phyloP scores from a whole-genome alignment of 106 monocot genomes.

The Apostasia shenzhenica region DNA sequence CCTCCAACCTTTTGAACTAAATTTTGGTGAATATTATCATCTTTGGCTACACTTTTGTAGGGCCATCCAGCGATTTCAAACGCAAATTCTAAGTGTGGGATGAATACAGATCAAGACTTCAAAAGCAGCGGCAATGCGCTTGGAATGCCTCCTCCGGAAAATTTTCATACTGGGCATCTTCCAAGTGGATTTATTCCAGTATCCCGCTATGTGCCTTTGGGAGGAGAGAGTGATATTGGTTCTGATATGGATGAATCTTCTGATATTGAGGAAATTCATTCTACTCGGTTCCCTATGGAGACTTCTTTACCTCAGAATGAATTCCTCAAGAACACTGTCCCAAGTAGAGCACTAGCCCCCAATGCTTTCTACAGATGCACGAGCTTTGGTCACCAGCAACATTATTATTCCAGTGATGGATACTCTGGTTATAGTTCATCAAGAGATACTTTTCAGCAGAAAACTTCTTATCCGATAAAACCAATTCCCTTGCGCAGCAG shows the following conservation, averaged over 20 bases:
- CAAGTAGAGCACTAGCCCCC: neutral
- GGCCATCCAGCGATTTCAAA: neutral
- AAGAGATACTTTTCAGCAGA: neutral
- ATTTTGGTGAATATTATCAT: neutral
- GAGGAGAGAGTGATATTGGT: neutral
- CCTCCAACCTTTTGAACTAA: neutral
- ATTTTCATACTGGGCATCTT: slow-evolving; percentile 4
- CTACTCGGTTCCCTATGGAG: neutral
- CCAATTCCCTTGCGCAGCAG: neutral
- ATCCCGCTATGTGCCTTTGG: neutral
- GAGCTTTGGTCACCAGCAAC: neutral
- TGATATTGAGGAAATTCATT: neutral
- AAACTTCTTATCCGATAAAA: neutral
- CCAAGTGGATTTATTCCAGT: neutral
- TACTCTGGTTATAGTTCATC: slow-evolving; percentile 4
- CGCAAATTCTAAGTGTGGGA: neutral
- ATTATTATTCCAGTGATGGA: slow-evolving; percentile 1
- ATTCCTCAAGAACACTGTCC: neutral
- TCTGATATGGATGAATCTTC: slow-evolving; percentile 10
- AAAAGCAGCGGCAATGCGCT: neutral
- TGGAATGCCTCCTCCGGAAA: slow-evolving; percentile 3
- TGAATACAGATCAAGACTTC: neutral
- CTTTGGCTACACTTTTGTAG: neutral
- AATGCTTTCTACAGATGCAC: neutral
- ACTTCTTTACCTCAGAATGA: neutral